These are phyloP conservation scores for Lipomyces chichibuensis DNA, from an alignment of 805 yeast genomes.

Conservation along the genomic window DNA sequence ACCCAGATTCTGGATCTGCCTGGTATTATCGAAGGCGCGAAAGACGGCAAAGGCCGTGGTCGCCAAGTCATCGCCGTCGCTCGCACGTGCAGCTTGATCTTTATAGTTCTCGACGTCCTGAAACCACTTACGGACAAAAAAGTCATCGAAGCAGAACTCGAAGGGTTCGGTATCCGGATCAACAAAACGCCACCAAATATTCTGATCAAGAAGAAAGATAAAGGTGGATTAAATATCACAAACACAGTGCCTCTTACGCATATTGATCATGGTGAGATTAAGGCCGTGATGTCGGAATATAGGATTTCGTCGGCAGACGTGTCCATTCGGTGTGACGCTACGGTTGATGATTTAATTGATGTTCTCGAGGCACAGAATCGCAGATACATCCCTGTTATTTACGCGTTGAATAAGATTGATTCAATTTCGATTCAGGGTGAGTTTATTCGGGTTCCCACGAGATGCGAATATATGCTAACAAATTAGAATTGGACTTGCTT, in stretches of 20 bases:
- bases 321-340: slow-evolving; percentile 95
- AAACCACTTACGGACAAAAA: slow-evolving; percentile 94
- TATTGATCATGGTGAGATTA: slow-evolving; percentile 87
- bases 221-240: slow-evolving; percentile 93
- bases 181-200: slow-evolving; percentile 92
- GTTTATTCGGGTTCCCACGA: background rate
- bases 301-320: slow-evolving; percentile 94
- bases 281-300: slow-evolving; percentile 95
- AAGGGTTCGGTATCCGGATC: slow-evolving; percentile 95
- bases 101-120: slow-evolving; percentile 92
- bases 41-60: slow-evolving; percentile 98
- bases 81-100: slow-evolving; percentile 91
- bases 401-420: slow-evolving; percentile 94
- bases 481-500: slow-evolving; percentile 74
- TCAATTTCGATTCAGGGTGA: slow-evolving; percentile 76
- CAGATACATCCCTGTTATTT: slow-evolving; percentile 92
- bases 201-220: slow-evolving; percentile 85
- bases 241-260: slow-evolving; percentile 91
- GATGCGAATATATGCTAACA: background rate
- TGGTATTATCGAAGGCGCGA: slow-evolving; percentile 97
- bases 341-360: slow-evolving; percentile 95
- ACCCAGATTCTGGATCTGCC: slow-evolving; percentile 86
- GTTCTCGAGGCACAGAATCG: slow-evolving; percentile 88
- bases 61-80: slow-evolving; percentile 99
- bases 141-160: slow-evolving; percentile 91